Percentiles rank a stretch among this genome's conserved stretches.
Evolutionary conservation across 768 basidiomycete species (phyloP).

Genomic region (Psilocybe azurescens): DNA sequence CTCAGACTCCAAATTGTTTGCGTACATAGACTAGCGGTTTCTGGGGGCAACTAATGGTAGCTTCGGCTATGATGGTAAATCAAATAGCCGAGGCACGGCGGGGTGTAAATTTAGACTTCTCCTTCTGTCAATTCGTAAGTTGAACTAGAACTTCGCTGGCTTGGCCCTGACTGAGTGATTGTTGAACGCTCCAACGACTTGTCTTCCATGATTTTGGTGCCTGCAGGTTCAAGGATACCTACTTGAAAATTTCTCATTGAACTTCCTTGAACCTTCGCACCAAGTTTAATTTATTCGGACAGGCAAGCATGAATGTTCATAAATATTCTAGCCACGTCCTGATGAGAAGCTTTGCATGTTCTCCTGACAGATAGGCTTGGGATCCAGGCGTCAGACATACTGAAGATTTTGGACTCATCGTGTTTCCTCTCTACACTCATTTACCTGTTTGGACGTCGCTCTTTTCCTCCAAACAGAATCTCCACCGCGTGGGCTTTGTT

Average conservation of each 20-base stretch:
- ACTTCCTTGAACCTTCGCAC: not conserved
- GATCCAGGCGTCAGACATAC: not conserved
- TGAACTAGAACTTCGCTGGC: slow-evolving; percentile 1
- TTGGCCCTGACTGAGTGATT: slow-evolving; percentile 7
- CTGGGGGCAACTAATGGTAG: too few species aligned
- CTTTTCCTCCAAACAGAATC: slow-evolving; percentile 34
- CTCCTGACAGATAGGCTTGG: slow-evolving; percentile 12
- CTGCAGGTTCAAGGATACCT: not conserved
- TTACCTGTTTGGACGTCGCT: slow-evolving; percentile 33
- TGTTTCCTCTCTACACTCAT: slow-evolving; percentile 1
- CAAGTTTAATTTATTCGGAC: not conserved
- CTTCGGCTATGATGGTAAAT: too few species aligned
- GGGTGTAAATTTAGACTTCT: not conserved
- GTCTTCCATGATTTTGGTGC: slow-evolving; percentile 4
- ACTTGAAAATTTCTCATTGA: not conserved
- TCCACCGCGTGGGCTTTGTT: not conserved
- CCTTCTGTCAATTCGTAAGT: slow-evolving; percentile 3
- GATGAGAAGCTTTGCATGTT: slow-evolving; percentile 11
- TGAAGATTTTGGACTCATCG: slow-evolving; percentile 5
- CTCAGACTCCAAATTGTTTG: too few species aligned
- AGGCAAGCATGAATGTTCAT: slow-evolving; percentile 10
- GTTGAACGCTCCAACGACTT: slow-evolving; percentile 1
- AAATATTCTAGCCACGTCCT: slow-evolving; percentile 1
- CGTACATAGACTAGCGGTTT: too few species aligned
- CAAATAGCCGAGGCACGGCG: too few species aligned